Evolutionary conservation across 345 rosid species (phyloP), one percentile per base, ranked within the genome.

Genomic region (Citrus unshiu): DNA sequence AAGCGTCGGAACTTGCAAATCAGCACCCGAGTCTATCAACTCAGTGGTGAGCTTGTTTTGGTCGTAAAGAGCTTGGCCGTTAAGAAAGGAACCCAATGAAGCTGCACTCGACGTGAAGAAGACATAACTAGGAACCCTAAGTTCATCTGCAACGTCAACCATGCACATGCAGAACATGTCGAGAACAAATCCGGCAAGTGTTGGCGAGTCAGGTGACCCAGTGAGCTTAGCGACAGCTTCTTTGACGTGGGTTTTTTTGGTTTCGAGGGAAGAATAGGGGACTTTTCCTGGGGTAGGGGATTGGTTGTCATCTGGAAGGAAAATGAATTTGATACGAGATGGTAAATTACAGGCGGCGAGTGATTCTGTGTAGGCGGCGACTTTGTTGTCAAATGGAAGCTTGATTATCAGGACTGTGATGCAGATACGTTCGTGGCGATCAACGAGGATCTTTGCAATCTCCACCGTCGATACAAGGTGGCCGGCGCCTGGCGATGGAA

Each of bases 401-500:
- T 68, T 73, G 60, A 90, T 80, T 82, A 87, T 77, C 60, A 90
- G 29, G 73, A 91, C 43, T 22, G 93, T 90, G 82, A 87, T 46
- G 19, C 86, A 90, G 81, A 91, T 76, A 24, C 81, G 71, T 61
- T 84, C 77, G 59, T 89, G 80, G 9, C 81, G 86, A 37, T 83
- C 76, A 22, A 86, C 80, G 9, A 89, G 84, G 27, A 80, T 83
- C 83, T 85, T 87, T 6, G 92, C 89, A 0, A 83, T 58, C 81
- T 90, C 88, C n/a, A 84, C 76, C 18, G 74, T 9, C 4, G 92
- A 80, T 5, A 79, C 77, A 35, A 90, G 78, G 70, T 91, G 93
- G 81, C 92, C 93, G 2, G 80, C 78, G 10, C 81, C 90, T 7
- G 92, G 87, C n/a, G 82, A 73, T 29, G 93, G 92, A 40, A 90